A percentile compares a stretch with the other conserved stretches of the same genome.
These are phyloP conservation scores for Clarireedia paspali DNA, from an alignment of 2,329 filamentous ascomycete species.

Conservation along the genomic window DNA sequence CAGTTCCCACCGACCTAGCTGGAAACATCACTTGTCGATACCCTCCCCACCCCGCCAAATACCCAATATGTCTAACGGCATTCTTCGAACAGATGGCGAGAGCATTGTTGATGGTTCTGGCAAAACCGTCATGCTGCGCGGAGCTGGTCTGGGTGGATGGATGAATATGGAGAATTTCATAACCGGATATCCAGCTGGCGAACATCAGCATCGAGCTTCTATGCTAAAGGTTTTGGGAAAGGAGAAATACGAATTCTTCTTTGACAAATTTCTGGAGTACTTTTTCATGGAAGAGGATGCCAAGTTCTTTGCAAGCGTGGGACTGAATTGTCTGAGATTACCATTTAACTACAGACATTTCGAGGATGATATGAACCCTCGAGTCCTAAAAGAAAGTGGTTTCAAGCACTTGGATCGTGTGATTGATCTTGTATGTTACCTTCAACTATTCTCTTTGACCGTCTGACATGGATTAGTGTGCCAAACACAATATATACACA, in stretches of 20 bases:
- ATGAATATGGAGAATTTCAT: conserved; percentile 56
- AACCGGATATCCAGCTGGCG: conserved; percentile 52
- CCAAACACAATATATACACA: conserved; percentile 35
- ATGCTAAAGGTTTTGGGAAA: conserved; percentile 45
- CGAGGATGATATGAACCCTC: conserved; percentile 43
- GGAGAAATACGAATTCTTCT: conserved; percentile 52
- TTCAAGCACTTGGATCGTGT: conserved; percentile 43
- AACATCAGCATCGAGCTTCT: conserved; percentile 46
- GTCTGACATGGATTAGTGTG: conserved; percentile 23
- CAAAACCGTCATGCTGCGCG: conserved; percentile 32
- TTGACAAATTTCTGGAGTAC: conserved; percentile 39
- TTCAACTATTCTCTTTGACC: neutral
- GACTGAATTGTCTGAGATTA: conserved; percentile 50
- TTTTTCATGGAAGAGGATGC: conserved; percentile 54
- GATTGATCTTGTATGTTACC: conserved; percentile 32
- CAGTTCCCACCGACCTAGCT: neutral
- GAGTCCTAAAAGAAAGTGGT: conserved; percentile 38
- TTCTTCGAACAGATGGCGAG: conserved; percentile 30
- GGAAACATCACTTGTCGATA: neutral
- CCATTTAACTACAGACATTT: conserved; percentile 56
- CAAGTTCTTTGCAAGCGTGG: conserved; percentile 46
- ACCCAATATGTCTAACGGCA: conserved; percentile 20
- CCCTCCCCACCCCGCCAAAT: neutral
- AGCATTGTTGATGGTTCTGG: conserved; percentile 31
- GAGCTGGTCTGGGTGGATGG: conserved; percentile 35